phyloP scores from a whole-genome alignment of 2,329 filamentous ascomycete genomes.

The Herpotrichia juniperi region DNA sequence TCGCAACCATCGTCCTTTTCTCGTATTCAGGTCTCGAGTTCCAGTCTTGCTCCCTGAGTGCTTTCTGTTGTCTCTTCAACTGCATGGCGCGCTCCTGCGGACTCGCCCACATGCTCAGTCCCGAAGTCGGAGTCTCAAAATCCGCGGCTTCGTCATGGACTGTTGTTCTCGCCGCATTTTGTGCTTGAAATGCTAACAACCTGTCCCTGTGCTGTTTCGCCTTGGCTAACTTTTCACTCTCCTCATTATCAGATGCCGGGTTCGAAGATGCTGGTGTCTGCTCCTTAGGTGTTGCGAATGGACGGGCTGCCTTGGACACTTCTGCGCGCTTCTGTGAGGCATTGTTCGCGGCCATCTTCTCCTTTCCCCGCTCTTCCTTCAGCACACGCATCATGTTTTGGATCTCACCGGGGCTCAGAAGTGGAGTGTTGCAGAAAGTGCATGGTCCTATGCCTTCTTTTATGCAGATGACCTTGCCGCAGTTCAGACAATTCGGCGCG shows the following conservation, averaged over 20 bases:
- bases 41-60: conserved; percentile 86
- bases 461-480: conserved; percentile 93
- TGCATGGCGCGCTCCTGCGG: conserved; percentile 83
- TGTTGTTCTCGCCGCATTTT: conserved; percentile 83
- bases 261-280: conserved; percentile 41
- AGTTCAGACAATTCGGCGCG: conserved; percentile 89
- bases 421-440: conserved; percentile 80
- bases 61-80: conserved; percentile 83
- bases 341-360: conserved; percentile 84
- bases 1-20: conserved; percentile 82
- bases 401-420: conserved; percentile 75
- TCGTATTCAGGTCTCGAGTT: conserved; percentile 85
- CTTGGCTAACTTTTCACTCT: conserved; percentile 67
- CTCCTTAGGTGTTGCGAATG: conserved; percentile 57
- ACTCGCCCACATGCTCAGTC: conserved; percentile 80
- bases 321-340: conserved; percentile 70
- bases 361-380: conserved; percentile 82
- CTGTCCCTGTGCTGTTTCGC: conserved; percentile 82
- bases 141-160: conserved; percentile 86
- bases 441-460: conserved; percentile 94
- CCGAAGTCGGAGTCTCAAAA: conserved; percentile 66
- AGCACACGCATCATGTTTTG: conserved; percentile 85
- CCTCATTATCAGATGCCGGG: conserved; percentile 48
- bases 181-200: conserved; percentile 80
- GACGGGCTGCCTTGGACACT: conserved; percentile 64